These are phyloP conservation scores for Colletotrichum nymphaeae DNA, from an alignment of 2,329 filamentous ascomycete species.

Conservation along the genomic window DNA sequence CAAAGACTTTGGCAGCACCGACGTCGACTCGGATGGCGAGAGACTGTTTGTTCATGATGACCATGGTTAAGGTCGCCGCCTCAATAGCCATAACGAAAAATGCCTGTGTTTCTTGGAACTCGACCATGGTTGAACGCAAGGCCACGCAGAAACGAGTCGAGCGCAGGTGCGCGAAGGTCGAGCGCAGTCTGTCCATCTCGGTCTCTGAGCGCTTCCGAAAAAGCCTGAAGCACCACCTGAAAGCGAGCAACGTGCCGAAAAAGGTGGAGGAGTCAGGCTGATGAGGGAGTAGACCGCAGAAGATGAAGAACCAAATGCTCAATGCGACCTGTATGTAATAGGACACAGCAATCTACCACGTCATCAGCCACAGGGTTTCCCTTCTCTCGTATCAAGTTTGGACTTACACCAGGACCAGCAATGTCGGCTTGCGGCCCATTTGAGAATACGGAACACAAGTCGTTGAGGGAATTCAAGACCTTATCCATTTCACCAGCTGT, in stretches of 20 bases:
- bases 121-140: constrained; percentile 10
- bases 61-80: constrained; percentile 38
- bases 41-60: constrained; percentile 16
- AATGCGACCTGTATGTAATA: neutral
- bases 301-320: neutral
- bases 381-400: neutral
- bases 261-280: neutral
- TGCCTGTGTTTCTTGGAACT: constrained; percentile 40
- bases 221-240: neutral
- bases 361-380: neutral
- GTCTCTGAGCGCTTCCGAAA: neutral
- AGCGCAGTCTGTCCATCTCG: neutral
- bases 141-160: constrained; percentile 3
- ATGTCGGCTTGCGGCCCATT: neutral
- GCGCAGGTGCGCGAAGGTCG: neutral
- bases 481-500: neutral
- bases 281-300: neutral
- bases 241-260: neutral
- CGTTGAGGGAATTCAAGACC: neutral
- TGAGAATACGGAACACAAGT: neutral
- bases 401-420: neutral
- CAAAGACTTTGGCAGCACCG: constrained; percentile 26
- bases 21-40: constrained; percentile 20
- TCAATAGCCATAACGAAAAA: constrained; percentile 41
- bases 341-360: neutral